Evolutionary conservation across 2,329 filamentous ascomycete species (phyloP).

Genomic region (Paracamarosporium sp.): DNA sequence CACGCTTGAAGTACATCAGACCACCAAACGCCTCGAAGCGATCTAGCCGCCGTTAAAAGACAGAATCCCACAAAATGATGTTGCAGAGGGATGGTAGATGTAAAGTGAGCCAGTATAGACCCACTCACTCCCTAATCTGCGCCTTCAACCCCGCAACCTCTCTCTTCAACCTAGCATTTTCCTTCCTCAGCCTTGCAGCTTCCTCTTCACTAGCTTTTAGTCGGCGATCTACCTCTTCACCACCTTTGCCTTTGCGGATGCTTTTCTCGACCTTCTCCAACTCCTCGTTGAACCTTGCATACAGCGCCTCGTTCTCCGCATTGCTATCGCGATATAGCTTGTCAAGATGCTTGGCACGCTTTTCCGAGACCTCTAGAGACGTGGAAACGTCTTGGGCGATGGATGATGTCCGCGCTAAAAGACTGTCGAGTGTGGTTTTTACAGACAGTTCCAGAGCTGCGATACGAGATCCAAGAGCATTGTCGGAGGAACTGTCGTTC

Average conservation of each 20-base stretch:
- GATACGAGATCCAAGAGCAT: conserved; percentile 63
- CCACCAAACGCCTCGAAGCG: not conserved
- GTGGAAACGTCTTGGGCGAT: conserved; percentile 76
- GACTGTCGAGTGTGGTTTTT: conserved; percentile 51
- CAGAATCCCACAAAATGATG: not conserved
- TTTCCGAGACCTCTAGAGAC: conserved; percentile 75
- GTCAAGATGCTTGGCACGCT: conserved; percentile 81
- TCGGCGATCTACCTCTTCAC: conserved; percentile 75
- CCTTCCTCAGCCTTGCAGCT: conserved; percentile 77
- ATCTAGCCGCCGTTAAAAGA: conserved; percentile 3
- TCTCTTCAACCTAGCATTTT: conserved; percentile 82
- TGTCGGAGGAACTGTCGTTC: conserved; percentile 18
- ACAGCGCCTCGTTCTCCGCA: conserved; percentile 91
- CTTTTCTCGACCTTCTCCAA: conserved; percentile 78
- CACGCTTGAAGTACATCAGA: not conserved
- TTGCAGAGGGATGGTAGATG: not conserved
- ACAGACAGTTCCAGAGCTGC: conserved; percentile 72
- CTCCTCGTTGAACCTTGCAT: conserved; percentile 92
- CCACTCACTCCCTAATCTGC: conserved; percentile 54
- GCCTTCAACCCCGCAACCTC: conserved; percentile 74
- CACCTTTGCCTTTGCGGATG: conserved; percentile 75
- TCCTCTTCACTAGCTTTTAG: conserved; percentile 80
- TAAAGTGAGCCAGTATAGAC: not conserved
- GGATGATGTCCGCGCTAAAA: conserved; percentile 41
- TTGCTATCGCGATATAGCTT: conserved; percentile 87